Conservation (phyloP, 495 filamentous ascomycete genomes). For the Oidiodendron maius region DNA sequence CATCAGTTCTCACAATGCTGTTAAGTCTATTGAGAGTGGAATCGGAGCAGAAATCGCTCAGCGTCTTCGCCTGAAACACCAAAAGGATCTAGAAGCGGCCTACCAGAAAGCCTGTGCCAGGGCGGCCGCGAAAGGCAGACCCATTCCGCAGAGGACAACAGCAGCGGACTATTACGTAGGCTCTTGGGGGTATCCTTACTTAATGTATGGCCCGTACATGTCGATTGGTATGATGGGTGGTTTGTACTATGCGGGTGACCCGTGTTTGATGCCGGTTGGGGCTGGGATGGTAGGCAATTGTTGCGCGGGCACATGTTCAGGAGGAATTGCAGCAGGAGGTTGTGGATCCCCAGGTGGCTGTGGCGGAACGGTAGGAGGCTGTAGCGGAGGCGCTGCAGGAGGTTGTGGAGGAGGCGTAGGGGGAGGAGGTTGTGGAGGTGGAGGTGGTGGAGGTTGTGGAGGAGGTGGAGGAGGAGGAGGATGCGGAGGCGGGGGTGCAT, state of each 20-base stretch:
- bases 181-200: conserved; percentile 44
- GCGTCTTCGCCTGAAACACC: conserved; percentile 18
- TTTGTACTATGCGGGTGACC: conserved; percentile 40
- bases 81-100: conserved; percentile 43
- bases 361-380: conserved; percentile 27
- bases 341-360: conserved; percentile 39
- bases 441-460: not conserved
- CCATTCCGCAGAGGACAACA: conserved; percentile 32
- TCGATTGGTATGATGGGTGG: conserved; percentile 30
- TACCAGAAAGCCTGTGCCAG: conserved; percentile 59
- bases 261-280: conserved; percentile 48
- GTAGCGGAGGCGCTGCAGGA: conserved; percentile 24
- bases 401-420: not conserved
- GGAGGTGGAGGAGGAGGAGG: not conserved
- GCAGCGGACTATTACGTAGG: conserved; percentile 42
- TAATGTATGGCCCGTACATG: conserved; percentile 30
- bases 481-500: too few relatives aligned
- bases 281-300: conserved; percentile 36
- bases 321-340: conserved; percentile 34
- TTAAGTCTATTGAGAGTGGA: conserved; percentile 22
- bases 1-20: conserved; percentile 65
- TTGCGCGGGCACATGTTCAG: conserved; percentile 32
- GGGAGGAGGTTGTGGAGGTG: not conserved
- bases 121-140: conserved; percentile 52
- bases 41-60: conserved; percentile 18